Conservation (phyloP, 2,329 filamentous ascomycete genomes). For the Calonectria hongkongensis region DNA sequence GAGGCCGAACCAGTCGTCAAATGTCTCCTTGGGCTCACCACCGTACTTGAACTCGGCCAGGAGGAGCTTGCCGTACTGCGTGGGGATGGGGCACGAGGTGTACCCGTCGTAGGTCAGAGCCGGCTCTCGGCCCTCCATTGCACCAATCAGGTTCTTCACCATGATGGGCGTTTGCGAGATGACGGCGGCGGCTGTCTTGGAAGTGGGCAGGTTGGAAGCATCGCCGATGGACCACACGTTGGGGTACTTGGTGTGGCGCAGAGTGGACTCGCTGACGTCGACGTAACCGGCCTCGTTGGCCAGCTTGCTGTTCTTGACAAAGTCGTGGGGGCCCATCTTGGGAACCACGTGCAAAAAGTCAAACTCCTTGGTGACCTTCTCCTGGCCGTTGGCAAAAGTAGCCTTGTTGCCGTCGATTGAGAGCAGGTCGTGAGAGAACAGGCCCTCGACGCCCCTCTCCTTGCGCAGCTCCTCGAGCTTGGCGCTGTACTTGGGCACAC, state of each 20-base stretch:
- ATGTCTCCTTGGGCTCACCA: conserved; percentile 78
- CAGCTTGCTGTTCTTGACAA: conserved; percentile 71
- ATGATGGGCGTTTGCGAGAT: conserved; percentile 71
- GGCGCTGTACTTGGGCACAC: conserved; percentile 75
- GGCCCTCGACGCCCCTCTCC: conserved; percentile 73
- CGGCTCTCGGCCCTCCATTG: conserved; percentile 65
- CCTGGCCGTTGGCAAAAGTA: conserved; percentile 67
- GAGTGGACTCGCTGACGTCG: conserved; percentile 73
- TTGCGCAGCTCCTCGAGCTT: conserved; percentile 71
- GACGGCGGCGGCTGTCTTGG: conserved; percentile 73
- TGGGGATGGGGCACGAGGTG: conserved; percentile 72
- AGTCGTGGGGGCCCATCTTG: conserved; percentile 75
- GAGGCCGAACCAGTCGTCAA: conserved; percentile 71
- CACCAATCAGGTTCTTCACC: conserved; percentile 67
- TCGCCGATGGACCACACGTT: conserved; percentile 78
- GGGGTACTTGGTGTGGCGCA: conserved; percentile 70
- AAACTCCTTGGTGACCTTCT: conserved; percentile 67
- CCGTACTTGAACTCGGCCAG: conserved; percentile 81
- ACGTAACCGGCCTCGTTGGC: conserved; percentile 75
- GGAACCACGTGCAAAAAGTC: conserved; percentile 75
- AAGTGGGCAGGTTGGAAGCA: conserved; percentile 75
- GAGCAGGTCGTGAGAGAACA: conserved; percentile 75
- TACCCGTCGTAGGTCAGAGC: conserved; percentile 71
- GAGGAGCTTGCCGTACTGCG: conserved; percentile 77
- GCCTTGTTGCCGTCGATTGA: conserved; percentile 72